Percentiles rank a stretch among this genome's conserved stretches.
These are phyloP conservation scores for Colletotrichum sojae DNA, from an alignment of 2,329 filamentous ascomycete genomes.

Conservation along the genomic window DNA sequence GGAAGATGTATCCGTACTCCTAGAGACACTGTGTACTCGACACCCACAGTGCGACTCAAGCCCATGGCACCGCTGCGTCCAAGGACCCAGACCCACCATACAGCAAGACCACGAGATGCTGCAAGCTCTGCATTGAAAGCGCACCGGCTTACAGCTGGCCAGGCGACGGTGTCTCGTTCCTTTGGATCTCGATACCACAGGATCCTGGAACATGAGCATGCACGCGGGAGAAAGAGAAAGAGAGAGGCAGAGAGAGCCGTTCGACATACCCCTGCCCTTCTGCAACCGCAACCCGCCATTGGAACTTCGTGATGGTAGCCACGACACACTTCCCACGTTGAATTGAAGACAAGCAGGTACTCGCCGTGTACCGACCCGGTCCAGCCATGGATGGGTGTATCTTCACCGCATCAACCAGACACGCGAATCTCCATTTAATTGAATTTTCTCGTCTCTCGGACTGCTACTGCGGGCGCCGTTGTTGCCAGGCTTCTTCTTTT, in stretches of 20 bases:
- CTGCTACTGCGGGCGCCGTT: conserved; percentile 33
- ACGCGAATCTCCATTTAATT: conserved; percentile 34
- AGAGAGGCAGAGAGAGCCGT: conserved; percentile 14
- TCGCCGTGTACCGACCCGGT: conserved; percentile 3
- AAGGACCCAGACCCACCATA: conserved; percentile 29
- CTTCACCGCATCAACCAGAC: conserved; percentile 35
- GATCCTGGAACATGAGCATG: conserved; percentile 29
- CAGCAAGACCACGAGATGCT: conserved; percentile 37
- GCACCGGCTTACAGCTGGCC: conserved; percentile 33
- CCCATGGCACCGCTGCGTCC: background rate
- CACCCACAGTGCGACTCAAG: conserved; percentile 34
- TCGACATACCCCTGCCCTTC: conserved; percentile 30
- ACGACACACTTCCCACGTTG: conserved; percentile 9
- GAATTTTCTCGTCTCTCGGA: conserved; percentile 27
- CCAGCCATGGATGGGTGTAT: background rate
- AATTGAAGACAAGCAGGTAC: conserved; percentile 5
- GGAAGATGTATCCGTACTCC: conserved; percentile 22
- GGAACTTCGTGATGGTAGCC: conserved; percentile 24
- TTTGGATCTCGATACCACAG: conserved; percentile 39
- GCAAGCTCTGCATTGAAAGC: conserved; percentile 35
- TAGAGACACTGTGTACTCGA: background rate
- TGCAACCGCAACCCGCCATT: conserved; percentile 26
- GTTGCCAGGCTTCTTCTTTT: background rate
- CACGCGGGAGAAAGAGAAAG: conserved; percentile 13
- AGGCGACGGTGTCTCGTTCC: conserved; percentile 33